phyloP scores from a whole-genome alignment of 1,284 basidiomycete genomes.

The Pseudozyma pruni region DNA sequence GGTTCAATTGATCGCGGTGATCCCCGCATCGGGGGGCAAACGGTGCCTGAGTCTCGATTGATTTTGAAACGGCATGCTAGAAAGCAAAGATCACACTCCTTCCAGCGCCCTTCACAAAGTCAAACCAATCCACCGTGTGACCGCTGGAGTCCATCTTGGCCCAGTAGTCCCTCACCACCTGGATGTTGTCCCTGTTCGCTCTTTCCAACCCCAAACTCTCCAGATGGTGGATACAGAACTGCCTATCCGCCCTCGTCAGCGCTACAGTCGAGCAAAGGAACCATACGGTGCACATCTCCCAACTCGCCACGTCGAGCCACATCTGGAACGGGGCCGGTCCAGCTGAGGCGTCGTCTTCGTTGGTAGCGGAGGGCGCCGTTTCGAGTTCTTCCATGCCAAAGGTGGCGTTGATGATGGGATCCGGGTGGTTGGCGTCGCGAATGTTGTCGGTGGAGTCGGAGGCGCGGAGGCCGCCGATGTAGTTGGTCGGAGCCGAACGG shows the following conservation, averaged over 20 bases:
- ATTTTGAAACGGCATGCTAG: too few relatives aligned
- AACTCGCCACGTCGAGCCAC: conserved; percentile 46
- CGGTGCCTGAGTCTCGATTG: too few relatives aligned
- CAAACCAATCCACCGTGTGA: conserved; percentile 47
- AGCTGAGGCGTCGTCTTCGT: neutral
- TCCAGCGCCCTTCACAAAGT: conserved; percentile 32
- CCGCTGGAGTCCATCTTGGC: conserved; percentile 42
- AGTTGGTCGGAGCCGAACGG: conserved; percentile 15
- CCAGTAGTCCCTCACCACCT: conserved; percentile 48
- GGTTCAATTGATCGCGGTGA: too few relatives aligned
- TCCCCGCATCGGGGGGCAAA: too few relatives aligned
- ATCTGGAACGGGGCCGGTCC: conserved; percentile 33
- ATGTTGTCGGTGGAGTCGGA: conserved; percentile 3
- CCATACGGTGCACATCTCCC: conserved; percentile 60
- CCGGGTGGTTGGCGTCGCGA: conserved; percentile 24
- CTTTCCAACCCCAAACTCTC: conserved; percentile 44
- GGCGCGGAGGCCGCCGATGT: conserved; percentile 29
- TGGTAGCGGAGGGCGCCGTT: neutral
- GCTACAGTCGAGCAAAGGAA: conserved; percentile 48
- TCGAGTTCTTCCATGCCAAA: conserved; percentile 3
- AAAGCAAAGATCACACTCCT: conserved; percentile 44
- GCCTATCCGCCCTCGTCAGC: conserved; percentile 31
- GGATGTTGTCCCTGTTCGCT: conserved; percentile 49
- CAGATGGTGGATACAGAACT: conserved; percentile 47
- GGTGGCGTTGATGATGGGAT: conserved; percentile 22